These are phyloP conservation scores for Nemania bipapillata DNA, from an alignment of 2,329 filamentous ascomycete species.

Conservation along the genomic window DNA sequence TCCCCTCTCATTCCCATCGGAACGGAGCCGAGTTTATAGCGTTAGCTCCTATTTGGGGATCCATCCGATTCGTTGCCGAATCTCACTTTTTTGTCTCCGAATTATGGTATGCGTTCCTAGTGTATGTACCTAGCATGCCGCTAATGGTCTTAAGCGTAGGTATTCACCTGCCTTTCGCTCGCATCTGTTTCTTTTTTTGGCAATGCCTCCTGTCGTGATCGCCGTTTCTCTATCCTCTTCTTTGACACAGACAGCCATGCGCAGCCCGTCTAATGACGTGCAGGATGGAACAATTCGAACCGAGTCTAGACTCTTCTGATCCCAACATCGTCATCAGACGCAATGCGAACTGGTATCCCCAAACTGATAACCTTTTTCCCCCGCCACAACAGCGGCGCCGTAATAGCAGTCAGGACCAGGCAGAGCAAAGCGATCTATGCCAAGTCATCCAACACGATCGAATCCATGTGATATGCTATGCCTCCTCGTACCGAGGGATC, in stretches of 20 bases:
- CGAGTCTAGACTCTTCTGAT: slow-evolving; percentile 7
- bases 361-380: no score
- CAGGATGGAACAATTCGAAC: not conserved
- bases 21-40: slow-evolving; percentile 43
- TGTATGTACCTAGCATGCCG: not conserved
- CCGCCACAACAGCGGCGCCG: no score
- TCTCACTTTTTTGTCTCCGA: not conserved
- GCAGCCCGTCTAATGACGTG: slow-evolving; percentile 13
- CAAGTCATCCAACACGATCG: no score
- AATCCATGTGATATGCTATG: no score
- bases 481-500: not conserved
- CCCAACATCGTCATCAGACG: not conserved
- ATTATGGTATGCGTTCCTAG: no score
- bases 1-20: slow-evolving; percentile 44
- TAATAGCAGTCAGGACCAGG: no score
- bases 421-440: no score
- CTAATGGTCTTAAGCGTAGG: not conserved
- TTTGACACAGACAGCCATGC: slow-evolving; percentile 18
- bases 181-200: slow-evolving; percentile 31
- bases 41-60: slow-evolving; percentile 30
- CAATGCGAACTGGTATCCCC: not conserved
- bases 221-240: slow-evolving; percentile 32
- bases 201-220: slow-evolving; percentile 30
- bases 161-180: not conserved
- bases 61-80: slow-evolving; percentile 38